Base-by-base conservation (phyloP, 768 basidiomycete genomes). In the Lentinula lateritia region DNA sequence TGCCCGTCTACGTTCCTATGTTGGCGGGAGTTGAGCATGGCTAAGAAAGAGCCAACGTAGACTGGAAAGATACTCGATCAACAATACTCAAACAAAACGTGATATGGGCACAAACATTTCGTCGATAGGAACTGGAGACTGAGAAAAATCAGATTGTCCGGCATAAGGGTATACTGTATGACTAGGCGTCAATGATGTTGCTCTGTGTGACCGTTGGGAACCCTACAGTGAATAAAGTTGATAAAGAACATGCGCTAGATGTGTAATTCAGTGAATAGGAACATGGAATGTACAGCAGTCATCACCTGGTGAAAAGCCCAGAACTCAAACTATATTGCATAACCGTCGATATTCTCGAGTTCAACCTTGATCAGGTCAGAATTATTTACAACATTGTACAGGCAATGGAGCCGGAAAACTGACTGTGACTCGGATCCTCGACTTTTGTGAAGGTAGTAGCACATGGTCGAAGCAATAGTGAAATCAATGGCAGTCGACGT, bases 401-500 rank as follows among this genome's bases (percentile, higher is more conserved):
- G 38, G 15, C n/a, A 35, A 28, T 10, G 50, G 23, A 23, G 10
- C 2, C 16, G 38, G 18, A 3, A 32, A 28, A 32, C 59, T 50
- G 38, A 60, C 59, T 50, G n/a, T 8, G 48, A 43, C 39, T 52
- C 59, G 7, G 59, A 18, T 10, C 48, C 50, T 56, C 38, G 61
- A 61, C 74, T 76, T 61, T 72, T 76, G 23, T 66, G 64, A 5
- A 76, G 67, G 54, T 75, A 75, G 57, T 70, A 75, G 58, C 71
- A 73, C 74, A 75, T 75, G n/a, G 73, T 70, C 0, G 66, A 64
- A 16, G 74, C 66, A 53, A 81, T 78, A 39, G 78, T 62, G 60
- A 81, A 77, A 60, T 82, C 80, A 62, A 79, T 80, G 20, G 72
- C 58, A 0, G 80, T 81, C 6, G 76, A 72, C 0, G 78, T 72